phyloP scores from a whole-genome alignment of 208 protist genomes.

The Leishmania major region DNA sequence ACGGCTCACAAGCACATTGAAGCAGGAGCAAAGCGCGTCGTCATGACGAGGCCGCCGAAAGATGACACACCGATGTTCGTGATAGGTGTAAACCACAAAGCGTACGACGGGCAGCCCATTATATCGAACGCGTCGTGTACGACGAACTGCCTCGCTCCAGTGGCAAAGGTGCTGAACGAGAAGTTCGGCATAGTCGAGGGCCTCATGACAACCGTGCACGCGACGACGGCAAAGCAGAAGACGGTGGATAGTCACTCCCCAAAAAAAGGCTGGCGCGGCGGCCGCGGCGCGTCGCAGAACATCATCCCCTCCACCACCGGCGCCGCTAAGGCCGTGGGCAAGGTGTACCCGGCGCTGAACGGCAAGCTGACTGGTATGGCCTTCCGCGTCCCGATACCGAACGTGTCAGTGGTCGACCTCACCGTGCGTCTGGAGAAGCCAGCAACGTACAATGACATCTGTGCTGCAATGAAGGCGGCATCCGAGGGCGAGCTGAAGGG shows the following conservation, averaged over 20 bases:
- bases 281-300: conserved; percentile 95
- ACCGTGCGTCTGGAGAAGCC: conserved; percentile 93
- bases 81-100: conserved; percentile 98
- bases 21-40: conserved; percentile 97
- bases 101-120: conserved; percentile 89
- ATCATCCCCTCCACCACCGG: conserved; percentile 99
- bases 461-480: conserved; percentile 93
- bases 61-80: conserved; percentile 98
- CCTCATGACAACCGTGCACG: conserved; percentile 99
- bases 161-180: conserved; percentile 97
- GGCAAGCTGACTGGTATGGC: conserved; percentile 97
- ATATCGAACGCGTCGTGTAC: conserved; percentile 99
- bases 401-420: conserved; percentile 99
- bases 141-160: conserved; percentile 99
- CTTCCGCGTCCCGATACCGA: conserved; percentile 98
- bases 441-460: conserved; percentile 97
- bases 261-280: conserved; percentile 99
- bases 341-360: conserved; percentile 92
- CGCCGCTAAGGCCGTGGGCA: conserved; percentile 99
- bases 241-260: conserved; percentile 97
- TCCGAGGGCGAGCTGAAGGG: conserved; percentile 94
- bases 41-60: conserved; percentile 98
- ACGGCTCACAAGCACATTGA: conserved; percentile 94
- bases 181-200: conserved; percentile 96
- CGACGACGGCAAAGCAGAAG: conserved; percentile 98